Evolutionary conservation across 2,329 filamentous ascomycete genomes (phyloP).

Genomic region (Dryadomyces quercus-mongolicae): DNA sequence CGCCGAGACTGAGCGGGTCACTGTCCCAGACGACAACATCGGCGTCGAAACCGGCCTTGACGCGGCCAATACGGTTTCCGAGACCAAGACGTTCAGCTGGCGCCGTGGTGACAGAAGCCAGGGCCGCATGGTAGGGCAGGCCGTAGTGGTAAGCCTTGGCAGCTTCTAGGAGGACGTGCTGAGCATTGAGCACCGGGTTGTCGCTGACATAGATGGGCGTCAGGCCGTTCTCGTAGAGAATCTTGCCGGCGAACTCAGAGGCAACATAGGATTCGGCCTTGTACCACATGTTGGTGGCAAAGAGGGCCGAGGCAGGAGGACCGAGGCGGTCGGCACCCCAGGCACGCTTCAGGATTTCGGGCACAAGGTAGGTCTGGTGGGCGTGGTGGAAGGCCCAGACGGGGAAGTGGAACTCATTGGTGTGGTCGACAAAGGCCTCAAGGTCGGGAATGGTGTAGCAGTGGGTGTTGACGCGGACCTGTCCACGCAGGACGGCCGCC

Average conservation of each 20-base stretch:
- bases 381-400: slow-evolving; percentile 60
- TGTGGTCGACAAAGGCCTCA: slow-evolving; percentile 57
- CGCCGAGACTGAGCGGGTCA: slow-evolving; percentile 47
- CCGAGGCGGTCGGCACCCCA: slow-evolving; percentile 26
- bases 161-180: slow-evolving; percentile 56
- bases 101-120: slow-evolving; percentile 45
- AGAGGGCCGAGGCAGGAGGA: slow-evolving; percentile 21
- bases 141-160: slow-evolving; percentile 49
- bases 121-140: slow-evolving; percentile 46
- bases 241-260: slow-evolving; percentile 54
- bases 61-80: slow-evolving; percentile 44
- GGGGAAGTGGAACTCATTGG: slow-evolving; percentile 58
- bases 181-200: slow-evolving; percentile 58
- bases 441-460: slow-evolving; percentile 60
- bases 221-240: slow-evolving; percentile 51
- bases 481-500: slow-evolving; percentile 49
- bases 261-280: slow-evolving; percentile 54
- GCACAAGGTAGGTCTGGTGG: slow-evolving; percentile 53
- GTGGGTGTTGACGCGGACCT: slow-evolving; percentile 59
- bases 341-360: slow-evolving; percentile 48
- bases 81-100: slow-evolving; percentile 47
- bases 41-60: slow-evolving; percentile 50
- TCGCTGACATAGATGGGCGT: slow-evolving; percentile 59
- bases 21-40: slow-evolving; percentile 52
- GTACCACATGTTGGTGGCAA: slow-evolving; percentile 61